Evolutionary conservation across 1,139 yeast species (phyloP).

Genomic region (Eremothecium coryli): DNA sequence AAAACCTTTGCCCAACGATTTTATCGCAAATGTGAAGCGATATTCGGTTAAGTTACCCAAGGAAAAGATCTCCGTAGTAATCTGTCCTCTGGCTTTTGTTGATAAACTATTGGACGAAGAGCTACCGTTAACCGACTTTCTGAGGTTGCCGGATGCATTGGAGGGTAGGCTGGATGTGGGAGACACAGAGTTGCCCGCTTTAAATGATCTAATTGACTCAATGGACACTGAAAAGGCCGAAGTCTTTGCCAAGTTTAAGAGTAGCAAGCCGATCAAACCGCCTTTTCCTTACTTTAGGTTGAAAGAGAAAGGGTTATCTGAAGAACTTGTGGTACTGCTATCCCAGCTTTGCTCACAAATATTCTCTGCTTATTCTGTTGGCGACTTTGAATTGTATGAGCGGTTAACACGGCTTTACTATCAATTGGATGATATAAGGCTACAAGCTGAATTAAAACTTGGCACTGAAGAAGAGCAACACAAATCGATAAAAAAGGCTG

Average conservation of each 20-base stretch:
- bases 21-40: slow-evolving; percentile 42
- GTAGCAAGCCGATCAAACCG: slow-evolving; percentile 35
- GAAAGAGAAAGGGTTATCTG: slow-evolving; percentile 38
- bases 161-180: slow-evolving; percentile 21
- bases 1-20: slow-evolving; percentile 62
- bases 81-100: slow-evolving; percentile 54
- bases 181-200: slow-evolving; percentile 34
- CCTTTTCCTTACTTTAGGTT: slow-evolving; percentile 43
- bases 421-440: slow-evolving; percentile 55
- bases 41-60: slow-evolving; percentile 50
- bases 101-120: slow-evolving; percentile 25
- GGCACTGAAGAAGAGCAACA: slow-evolving; percentile 52
- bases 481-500: slow-evolving; percentile 49
- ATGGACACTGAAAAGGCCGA: slow-evolving; percentile 27
- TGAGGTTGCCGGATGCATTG: slow-evolving; percentile 25
- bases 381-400: slow-evolving; percentile 53
- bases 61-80: slow-evolving; percentile 40
- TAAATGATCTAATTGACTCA: slow-evolving; percentile 31
- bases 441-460: slow-evolving; percentile 47
- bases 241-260: slow-evolving; percentile 9
- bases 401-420: slow-evolving; percentile 46
- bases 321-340: slow-evolving; percentile 51
- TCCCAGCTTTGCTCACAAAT: slow-evolving; percentile 53
- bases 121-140: slow-evolving; percentile 23
- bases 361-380: slow-evolving; percentile 60